These are phyloP conservation scores for Cladosporium sp. DNA, from an alignment of 2,329 filamentous ascomycete species.

Conservation along the genomic window DNA sequence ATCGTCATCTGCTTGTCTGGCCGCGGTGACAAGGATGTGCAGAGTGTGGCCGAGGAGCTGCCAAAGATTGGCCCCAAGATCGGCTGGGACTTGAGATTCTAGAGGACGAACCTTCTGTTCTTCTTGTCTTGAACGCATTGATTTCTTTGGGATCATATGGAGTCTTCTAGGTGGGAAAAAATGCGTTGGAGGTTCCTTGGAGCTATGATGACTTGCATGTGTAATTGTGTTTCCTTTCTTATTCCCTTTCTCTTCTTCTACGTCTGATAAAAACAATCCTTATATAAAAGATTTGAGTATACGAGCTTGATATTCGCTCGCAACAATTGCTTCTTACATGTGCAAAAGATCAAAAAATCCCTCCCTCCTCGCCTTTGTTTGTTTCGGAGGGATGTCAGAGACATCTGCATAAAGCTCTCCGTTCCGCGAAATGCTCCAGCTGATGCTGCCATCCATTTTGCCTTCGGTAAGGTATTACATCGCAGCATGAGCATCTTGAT, in stretches of 20 bases:
- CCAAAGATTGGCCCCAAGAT: constrained; percentile 85
- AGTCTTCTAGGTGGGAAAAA: not conserved
- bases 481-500: too few species aligned
- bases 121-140: too few species aligned
- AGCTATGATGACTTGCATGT: not conserved
- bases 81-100: constrained; percentile 60
- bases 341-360: too few species aligned
- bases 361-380: too few species aligned
- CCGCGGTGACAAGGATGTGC: constrained; percentile 95
- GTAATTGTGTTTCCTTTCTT: not conserved
- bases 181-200: not conserved
- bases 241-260: not conserved
- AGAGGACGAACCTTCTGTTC: constrained; percentile 5
- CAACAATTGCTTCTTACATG: not conserved
- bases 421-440: too few species aligned
- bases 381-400: too few species aligned
- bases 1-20: constrained; percentile 92
- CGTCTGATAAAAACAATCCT: not conserved
- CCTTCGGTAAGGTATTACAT: too few species aligned
- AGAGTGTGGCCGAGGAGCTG: constrained; percentile 93
- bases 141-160: too few species aligned
- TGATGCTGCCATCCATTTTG: too few species aligned
- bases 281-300: not conserved
- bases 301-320: not conserved
- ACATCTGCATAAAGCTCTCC: too few species aligned